A percentile compares a stretch with the other conserved stretches of the same genome.
Evolutionary conservation across 371 early-diverging fungal species (phyloP).

Genomic region (Rhizopus stolonifer): DNA sequence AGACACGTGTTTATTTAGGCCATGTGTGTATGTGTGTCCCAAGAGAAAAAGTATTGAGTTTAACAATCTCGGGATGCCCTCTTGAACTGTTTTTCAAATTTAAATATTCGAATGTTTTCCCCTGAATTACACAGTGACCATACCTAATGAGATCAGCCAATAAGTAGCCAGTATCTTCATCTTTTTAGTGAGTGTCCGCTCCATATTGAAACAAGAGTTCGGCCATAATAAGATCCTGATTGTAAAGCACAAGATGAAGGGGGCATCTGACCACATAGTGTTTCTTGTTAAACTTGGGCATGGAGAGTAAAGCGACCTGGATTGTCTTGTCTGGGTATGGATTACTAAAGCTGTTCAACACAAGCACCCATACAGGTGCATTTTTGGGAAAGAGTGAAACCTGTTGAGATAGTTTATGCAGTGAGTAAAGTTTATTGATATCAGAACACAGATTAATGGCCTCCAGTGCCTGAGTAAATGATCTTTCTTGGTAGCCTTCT

Average conservation of each 20-base stretch:
- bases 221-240: conserved; percentile 38
- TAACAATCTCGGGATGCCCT: conserved; percentile 32
- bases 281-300: background rate
- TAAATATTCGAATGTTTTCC: conserved; percentile 32
- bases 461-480: no score
- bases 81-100: conserved; percentile 41
- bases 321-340: background rate
- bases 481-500: no score
- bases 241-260: background rate
- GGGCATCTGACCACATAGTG: background rate
- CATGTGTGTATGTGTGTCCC: no score
- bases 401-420: conserved; percentile 2
- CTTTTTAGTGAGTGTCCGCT: conserved; percentile 24
- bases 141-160: conserved; percentile 4
- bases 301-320: background rate
- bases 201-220: conserved; percentile 52
- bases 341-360: background rate
- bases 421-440: conserved; percentile 25
- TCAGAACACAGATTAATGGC: no score
- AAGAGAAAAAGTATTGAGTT: background rate
- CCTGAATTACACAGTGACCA: background rate
- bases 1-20: no score
- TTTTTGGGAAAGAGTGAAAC: background rate
- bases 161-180: conserved; percentile 24
- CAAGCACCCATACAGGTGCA: background rate